A percentile compares a stretch with the other conserved stretches of the same genome.
phyloP scores from a whole-genome alignment of 2,329 filamentous ascomycete species.

The Colletotrichum horii region DNA sequence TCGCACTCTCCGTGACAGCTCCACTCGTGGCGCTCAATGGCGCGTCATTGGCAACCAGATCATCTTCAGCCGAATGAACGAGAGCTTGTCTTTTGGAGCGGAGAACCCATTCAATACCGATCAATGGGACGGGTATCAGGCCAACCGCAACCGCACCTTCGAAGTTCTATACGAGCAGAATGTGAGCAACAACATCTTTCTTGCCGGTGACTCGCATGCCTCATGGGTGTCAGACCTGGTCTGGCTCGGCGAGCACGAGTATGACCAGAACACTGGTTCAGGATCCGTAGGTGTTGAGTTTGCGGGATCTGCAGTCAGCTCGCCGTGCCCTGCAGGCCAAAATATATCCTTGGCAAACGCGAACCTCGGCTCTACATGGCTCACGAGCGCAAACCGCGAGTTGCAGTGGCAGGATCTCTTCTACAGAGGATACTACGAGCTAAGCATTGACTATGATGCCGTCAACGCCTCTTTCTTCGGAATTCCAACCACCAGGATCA shows the following conservation, averaged over 20 bases:
- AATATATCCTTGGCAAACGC: background rate
- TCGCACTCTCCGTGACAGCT: conserved; percentile 59
- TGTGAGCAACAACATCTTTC: conserved; percentile 75
- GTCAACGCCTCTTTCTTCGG: conserved; percentile 66
- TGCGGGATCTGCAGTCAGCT: conserved; percentile 67
- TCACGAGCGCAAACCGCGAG: conserved; percentile 56
- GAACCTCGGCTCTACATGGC: background rate
- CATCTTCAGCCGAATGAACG: conserved; percentile 57
- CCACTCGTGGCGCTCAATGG: conserved; percentile 72
- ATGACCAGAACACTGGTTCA: conserved; percentile 56
- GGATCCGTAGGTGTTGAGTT: conserved; percentile 68
- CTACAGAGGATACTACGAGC: conserved; percentile 75
- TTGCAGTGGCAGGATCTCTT: conserved; percentile 77
- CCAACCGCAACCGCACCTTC: conserved; percentile 75
- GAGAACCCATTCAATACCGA: conserved; percentile 57
- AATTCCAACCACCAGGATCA: conserved; percentile 59
- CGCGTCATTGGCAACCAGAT: conserved; percentile 75
- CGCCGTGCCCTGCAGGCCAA: background rate
- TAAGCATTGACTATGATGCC: conserved; percentile 61
- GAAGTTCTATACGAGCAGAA: conserved; percentile 69
- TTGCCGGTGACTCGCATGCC: conserved; percentile 73
- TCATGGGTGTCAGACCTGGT: conserved; percentile 67
- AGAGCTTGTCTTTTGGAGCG: conserved; percentile 29
- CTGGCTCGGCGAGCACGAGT: conserved; percentile 60
- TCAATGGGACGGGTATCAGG: conserved; percentile 61